These are phyloP conservation scores for Tetraselmis striata DNA, from an alignment of 139 green algal species.

Conservation along the genomic window DNA sequence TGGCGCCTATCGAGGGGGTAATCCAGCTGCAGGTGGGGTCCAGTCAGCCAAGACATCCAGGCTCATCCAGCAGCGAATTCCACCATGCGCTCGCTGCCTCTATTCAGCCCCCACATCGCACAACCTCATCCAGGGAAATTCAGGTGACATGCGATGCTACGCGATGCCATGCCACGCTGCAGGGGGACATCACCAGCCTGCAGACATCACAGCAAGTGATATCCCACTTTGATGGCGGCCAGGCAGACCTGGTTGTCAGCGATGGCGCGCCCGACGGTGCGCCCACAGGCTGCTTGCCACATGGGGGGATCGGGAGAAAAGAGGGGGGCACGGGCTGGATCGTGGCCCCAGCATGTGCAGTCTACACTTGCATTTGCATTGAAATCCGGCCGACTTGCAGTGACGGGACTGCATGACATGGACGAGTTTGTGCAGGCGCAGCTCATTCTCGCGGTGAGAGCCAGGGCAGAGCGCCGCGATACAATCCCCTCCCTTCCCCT, in stretches of 20 bases:
- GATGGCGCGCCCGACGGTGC: slow-evolving; percentile 89
- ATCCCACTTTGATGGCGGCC: slow-evolving; percentile 71
- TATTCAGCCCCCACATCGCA: neutral
- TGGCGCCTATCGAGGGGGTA: slow-evolving; percentile 95
- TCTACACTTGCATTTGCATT: neutral
- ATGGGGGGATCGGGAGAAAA: too few relatives aligned
- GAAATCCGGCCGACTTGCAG: slow-evolving; percentile 30
- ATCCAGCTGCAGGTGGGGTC: slow-evolving; percentile 75
- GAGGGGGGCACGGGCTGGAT: too few relatives aligned
- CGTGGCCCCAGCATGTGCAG: too few relatives aligned
- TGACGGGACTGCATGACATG: slow-evolving; percentile 98
- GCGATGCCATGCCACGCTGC: neutral
- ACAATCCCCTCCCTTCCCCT: too few relatives aligned
- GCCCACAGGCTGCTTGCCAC: too few relatives aligned
- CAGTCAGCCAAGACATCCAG: too few relatives aligned
- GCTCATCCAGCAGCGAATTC: too few relatives aligned
- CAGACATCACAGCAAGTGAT: slow-evolving; percentile 65
- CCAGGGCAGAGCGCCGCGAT: too few relatives aligned
- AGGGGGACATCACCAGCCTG: slow-evolving; percentile 85
- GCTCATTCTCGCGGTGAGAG: slow-evolving; percentile 90
- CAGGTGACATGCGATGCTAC: too few relatives aligned
- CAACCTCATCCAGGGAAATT: too few relatives aligned
- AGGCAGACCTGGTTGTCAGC: slow-evolving; percentile 91
- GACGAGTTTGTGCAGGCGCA: slow-evolving; percentile 93
- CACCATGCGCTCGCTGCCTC: neutral